These are phyloP conservation scores for Arachnomyces sp. DNA, from an alignment of 2,329 filamentous ascomycete species.

Conservation along the genomic window DNA sequence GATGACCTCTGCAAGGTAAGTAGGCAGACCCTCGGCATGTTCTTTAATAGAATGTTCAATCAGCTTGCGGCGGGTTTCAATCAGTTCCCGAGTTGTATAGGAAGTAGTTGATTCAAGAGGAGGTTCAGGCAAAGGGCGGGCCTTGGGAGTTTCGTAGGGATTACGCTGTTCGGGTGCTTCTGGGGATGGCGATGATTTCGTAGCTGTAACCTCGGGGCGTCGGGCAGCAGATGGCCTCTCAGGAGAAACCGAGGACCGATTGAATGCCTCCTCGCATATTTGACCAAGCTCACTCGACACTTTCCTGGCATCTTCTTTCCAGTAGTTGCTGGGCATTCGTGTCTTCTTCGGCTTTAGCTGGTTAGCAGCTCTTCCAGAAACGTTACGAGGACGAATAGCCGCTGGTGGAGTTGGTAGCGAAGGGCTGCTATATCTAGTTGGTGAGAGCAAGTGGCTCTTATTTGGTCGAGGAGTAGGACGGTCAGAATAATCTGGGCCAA, in stretches of 20 bases:
- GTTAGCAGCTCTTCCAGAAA: slow-evolving; percentile 18
- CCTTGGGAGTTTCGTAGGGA: slow-evolving; percentile 14
- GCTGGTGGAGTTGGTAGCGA: slow-evolving; percentile 33
- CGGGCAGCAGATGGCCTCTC: slow-evolving; percentile 40
- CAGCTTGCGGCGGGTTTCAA: slow-evolving; percentile 52
- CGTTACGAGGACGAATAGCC: slow-evolving; percentile 26
- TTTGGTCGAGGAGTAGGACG: slow-evolving; percentile 15
- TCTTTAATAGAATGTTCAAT: slow-evolving; percentile 43
- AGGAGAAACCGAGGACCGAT: slow-evolving; percentile 54
- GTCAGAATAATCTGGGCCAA: slow-evolving; percentile 16
- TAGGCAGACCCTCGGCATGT: slow-evolving; percentile 37
- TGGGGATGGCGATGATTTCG: slow-evolving; percentile 40
- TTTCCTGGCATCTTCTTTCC: slow-evolving; percentile 72
- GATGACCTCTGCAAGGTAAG: slow-evolving; percentile 53
- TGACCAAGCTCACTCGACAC: slow-evolving; percentile 80
- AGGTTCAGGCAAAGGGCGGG: slow-evolving; percentile 39
- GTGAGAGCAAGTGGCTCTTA: slow-evolving; percentile 14
- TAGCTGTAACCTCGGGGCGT: slow-evolving; percentile 18
- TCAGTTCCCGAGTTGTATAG: slow-evolving; percentile 48
- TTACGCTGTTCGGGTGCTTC: slow-evolving; percentile 17
- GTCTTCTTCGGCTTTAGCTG: slow-evolving; percentile 35
- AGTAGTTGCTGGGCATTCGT: slow-evolving; percentile 41
- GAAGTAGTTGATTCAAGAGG: slow-evolving; percentile 43
- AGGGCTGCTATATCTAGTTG: slow-evolving; percentile 28
- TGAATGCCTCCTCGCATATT: slow-evolving; percentile 89